A percentile compares a stretch with the other conserved stretches of the same genome.
Evolutionary conservation across 2,329 filamentous ascomycete genomes (phyloP).

Genomic region (Penicillium sp.): DNA sequence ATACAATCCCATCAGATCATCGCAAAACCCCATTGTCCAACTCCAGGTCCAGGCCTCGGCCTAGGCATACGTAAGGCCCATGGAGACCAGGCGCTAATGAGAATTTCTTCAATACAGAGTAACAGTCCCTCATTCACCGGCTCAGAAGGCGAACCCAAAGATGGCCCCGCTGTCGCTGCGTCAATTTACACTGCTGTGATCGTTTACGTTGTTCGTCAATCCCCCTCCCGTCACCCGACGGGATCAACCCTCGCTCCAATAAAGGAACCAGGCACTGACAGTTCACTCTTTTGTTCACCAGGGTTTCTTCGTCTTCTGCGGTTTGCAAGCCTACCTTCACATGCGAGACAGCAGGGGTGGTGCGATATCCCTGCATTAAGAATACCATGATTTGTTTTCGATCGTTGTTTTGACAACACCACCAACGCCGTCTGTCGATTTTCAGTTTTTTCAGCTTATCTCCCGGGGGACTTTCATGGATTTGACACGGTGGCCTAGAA

Average conservation of each 20-base stretch:
- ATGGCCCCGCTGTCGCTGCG: slow-evolving; percentile 75
- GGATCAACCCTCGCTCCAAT: neutral
- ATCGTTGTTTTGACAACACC: slow-evolving; percentile 18
- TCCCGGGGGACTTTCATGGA: slow-evolving; percentile 19
- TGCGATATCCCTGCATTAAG: slow-evolving; percentile 71
- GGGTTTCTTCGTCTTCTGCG: slow-evolving; percentile 91
- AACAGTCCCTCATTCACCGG: slow-evolving; percentile 85
- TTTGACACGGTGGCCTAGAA: slow-evolving; percentile 9
- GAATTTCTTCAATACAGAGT: slow-evolving; percentile 36
- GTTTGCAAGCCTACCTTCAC: slow-evolving; percentile 83
- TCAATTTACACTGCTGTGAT: slow-evolving; percentile 87
- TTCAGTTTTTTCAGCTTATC: slow-evolving; percentile 17
- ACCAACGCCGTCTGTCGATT: slow-evolving; percentile 13
- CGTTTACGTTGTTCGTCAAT: slow-evolving; percentile 76
- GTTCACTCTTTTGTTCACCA: slow-evolving; percentile 36
- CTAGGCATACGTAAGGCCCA: slow-evolving; percentile 1
- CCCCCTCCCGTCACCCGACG: neutral
- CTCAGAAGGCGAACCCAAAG: slow-evolving; percentile 65
- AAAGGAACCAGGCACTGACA: slow-evolving; percentile 15
- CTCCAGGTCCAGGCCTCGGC: neutral
- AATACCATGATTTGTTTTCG: slow-evolving; percentile 14
- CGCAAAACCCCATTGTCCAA: slow-evolving; percentile 3
- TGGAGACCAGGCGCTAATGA: slow-evolving; percentile 7
- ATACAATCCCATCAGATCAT: neutral
- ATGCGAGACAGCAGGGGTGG: slow-evolving; percentile 79